Evolutionary conservation across 2,329 filamentous ascomycete species (phyloP).

Genomic region (Microcera coccophila): DNA sequence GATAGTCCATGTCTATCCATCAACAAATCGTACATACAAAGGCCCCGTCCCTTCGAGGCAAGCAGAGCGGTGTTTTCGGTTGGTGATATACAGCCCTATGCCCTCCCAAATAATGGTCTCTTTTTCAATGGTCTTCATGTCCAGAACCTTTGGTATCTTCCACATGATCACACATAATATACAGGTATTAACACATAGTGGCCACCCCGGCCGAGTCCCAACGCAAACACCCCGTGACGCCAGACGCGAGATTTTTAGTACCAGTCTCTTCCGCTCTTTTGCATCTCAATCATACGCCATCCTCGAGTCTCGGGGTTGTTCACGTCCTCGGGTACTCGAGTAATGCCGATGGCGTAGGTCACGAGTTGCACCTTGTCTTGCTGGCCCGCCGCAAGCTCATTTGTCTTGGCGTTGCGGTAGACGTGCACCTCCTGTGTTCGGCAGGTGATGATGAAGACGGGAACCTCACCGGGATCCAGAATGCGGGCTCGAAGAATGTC

Average conservation of each 20-base stretch:
- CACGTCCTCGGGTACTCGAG: constrained; percentile 88
- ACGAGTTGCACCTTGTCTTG: constrained; percentile 98
- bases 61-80: constrained; percentile 34
- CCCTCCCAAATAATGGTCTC: constrained; percentile 13
- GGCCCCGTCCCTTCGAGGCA: constrained; percentile 22
- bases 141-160: constrained; percentile 22
- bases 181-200: constrained; percentile 32
- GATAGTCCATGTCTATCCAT: constrained; percentile 8
- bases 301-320: constrained; percentile 95
- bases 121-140: constrained; percentile 19
- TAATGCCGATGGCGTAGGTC: constrained; percentile 96
- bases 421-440: constrained; percentile 97
- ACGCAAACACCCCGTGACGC: constrained; percentile 21
- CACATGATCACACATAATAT: constrained; percentile 31
- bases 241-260: constrained; percentile 40
- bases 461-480: constrained; percentile 80
- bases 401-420: constrained; percentile 86
- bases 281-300: constrained; percentile 96
- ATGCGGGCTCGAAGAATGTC: constrained; percentile 80
- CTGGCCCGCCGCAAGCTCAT: constrained; percentile 90
- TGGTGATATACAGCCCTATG: constrained; percentile 24
- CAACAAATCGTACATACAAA: constrained; percentile 30
- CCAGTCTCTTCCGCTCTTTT: constrained; percentile 94
- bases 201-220: constrained; percentile 10
- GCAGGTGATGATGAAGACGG: constrained; percentile 96